These are phyloP conservation scores for Malassezia brasiliensis DNA, from an alignment of 1,284 basidiomycete genomes.

Conservation along the genomic window DNA sequence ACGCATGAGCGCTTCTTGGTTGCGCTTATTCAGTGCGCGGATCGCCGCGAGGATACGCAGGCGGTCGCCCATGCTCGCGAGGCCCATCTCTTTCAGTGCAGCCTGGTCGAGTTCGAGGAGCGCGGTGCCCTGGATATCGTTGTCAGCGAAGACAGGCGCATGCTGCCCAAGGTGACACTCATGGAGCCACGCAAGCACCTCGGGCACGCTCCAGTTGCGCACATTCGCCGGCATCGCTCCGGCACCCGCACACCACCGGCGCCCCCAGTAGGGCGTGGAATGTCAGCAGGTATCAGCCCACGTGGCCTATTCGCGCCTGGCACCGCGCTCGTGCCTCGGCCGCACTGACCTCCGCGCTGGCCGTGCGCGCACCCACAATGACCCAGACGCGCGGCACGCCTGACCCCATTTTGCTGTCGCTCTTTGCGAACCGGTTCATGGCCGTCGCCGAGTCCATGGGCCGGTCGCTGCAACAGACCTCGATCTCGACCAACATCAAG, in stretches of 20 bases:
- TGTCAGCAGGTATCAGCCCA: background rate
- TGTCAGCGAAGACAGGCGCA: constrained; percentile 25
- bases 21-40: constrained; percentile 37
- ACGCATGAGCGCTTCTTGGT: constrained; percentile 10
- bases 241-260: background rate
- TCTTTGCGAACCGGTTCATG: constrained; percentile 88
- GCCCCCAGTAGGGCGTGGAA: no score
- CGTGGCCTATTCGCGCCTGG: background rate
- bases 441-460: constrained; percentile 88
- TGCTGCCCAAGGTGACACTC: constrained; percentile 27
- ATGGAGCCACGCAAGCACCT: constrained; percentile 35
- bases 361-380: background rate
- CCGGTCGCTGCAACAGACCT: constrained; percentile 70
- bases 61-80: constrained; percentile 40
- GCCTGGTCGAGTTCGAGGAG: constrained; percentile 40
- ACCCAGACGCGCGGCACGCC: constrained; percentile 34
- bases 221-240: constrained; percentile 3
- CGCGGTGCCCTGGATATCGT: constrained; percentile 41
- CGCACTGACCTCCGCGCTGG: background rate
- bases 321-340: no score
- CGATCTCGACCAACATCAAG: constrained; percentile 83
- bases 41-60: constrained; percentile 42
- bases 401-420: constrained; percentile 75
- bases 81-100: constrained; percentile 44
- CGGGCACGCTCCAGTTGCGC: constrained; percentile 17